Conservation (phyloP, 2,329 filamentous ascomycete genomes). For the Lasiodiplodia hormozganensis region DNA sequence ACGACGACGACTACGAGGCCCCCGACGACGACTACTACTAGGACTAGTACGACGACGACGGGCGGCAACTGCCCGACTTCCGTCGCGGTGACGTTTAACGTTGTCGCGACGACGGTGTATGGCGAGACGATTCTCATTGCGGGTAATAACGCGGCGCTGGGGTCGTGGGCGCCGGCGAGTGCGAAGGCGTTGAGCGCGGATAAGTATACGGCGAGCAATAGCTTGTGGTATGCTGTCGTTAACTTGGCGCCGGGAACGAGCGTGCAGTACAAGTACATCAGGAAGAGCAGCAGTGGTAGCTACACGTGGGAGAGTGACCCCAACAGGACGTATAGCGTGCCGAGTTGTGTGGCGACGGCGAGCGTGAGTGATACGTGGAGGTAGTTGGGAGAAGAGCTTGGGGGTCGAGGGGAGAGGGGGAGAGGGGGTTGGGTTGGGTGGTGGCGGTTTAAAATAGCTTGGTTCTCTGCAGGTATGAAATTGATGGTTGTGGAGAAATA, state of each 20-base stretch:
- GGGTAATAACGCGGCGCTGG: conserved; percentile 53
- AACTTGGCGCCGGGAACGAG: conserved; percentile 50
- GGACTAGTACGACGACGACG: conserved; percentile 36
- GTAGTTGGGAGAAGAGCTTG: not conserved
- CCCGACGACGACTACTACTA: conserved; percentile 30
- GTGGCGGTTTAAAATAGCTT: no score
- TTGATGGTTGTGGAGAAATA: no score
- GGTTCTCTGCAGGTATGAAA: no score
- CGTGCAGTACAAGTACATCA: conserved; percentile 56
- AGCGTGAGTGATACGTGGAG: conserved; percentile 38
- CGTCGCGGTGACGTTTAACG: conserved; percentile 52
- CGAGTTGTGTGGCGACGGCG: conserved; percentile 30
- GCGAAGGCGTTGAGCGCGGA: conserved; percentile 50
- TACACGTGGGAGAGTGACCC: conserved; percentile 53
- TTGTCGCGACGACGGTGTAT: conserved; percentile 55
- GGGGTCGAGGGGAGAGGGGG: no score
- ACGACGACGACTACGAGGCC: conserved; percentile 30
- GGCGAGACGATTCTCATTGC: conserved; percentile 58
- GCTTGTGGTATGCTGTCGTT: conserved; percentile 54
- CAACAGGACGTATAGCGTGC: conserved; percentile 51
- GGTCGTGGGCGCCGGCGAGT: conserved; percentile 51
- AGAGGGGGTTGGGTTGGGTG: no score
- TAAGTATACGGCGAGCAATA: conserved; percentile 52
- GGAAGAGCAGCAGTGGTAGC: conserved; percentile 53
- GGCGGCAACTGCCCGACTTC: conserved; percentile 39